A percentile compares a stretch with the other conserved stretches of the same genome.
phyloP scores from a whole-genome alignment of 192 early-diverging fungal species.

The Dimargaris xerosporica region DNA sequence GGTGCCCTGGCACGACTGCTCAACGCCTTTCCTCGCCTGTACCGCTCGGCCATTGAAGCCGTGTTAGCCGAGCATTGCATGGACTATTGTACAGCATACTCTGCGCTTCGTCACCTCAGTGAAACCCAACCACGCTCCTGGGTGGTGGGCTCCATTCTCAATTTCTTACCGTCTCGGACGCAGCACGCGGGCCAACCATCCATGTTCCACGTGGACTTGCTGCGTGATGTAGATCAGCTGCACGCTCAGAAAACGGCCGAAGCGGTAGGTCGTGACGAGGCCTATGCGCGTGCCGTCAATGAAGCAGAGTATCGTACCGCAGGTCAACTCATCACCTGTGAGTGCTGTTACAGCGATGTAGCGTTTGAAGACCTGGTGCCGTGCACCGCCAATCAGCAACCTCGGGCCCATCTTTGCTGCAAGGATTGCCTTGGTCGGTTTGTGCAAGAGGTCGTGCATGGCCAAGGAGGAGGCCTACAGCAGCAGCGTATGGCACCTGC shows the following conservation, averaged over 20 bases:
- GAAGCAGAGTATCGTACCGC: constrained; percentile 16
- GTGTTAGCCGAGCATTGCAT: constrained; percentile 29
- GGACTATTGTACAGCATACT: constrained; percentile 19
- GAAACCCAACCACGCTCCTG: constrained; percentile 16
- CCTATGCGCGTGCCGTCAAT: constrained; percentile 20
- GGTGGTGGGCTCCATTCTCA: constrained; percentile 14
- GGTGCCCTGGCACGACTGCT: background rate
- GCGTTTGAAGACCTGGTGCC: constrained; percentile 24
- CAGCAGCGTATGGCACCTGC: background rate
- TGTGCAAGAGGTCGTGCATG: constrained; percentile 25
- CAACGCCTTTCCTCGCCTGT: constrained; percentile 12
- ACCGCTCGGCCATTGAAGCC: constrained; percentile 29
- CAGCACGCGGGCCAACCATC: background rate
- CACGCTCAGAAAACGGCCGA: constrained; percentile 1
- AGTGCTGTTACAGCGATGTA: constrained; percentile 29
- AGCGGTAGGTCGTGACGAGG: constrained; percentile 15
- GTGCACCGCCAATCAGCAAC: too few species aligned
- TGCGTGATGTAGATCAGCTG: constrained; percentile 16
- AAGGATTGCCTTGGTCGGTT: constrained; percentile 22
- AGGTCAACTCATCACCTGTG: constrained; percentile 27
- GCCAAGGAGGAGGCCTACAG: constrained; percentile 18
- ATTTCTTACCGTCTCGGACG: constrained; percentile 11
- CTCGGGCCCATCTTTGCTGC: constrained; percentile 30
- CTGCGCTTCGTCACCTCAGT: constrained; percentile 17
- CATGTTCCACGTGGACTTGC: constrained; percentile 12